phyloP scores from a whole-genome alignment of 352 stramenopile genomes.

The Hyaloperonospora arabidopsidis region DNA sequence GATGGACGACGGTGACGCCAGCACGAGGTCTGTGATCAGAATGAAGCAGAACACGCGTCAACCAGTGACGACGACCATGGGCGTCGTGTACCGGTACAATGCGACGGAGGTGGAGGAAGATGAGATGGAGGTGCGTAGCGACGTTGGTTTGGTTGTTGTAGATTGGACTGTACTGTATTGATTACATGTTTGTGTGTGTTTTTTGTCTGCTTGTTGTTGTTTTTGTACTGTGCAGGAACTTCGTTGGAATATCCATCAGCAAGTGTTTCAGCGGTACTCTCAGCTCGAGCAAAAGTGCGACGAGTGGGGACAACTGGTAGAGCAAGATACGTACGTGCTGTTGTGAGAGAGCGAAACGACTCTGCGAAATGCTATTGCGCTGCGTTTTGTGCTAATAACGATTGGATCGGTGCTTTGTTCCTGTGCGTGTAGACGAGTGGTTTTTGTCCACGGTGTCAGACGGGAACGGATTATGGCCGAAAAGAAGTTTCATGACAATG shows the following conservation, averaged over 20 bases:
- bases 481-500: constrained; percentile 64
- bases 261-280: constrained; percentile 56
- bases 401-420: not conserved
- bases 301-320: constrained; percentile 49
- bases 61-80: constrained; percentile 13
- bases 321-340: constrained; percentile 45
- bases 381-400: too few species aligned
- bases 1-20: constrained; percentile 24
- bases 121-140: constrained; percentile 60
- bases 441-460: constrained; percentile 55
- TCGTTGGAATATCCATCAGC: constrained; percentile 57
- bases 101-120: constrained; percentile 55
- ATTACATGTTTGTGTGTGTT: not conserved
- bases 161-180: too few species aligned
- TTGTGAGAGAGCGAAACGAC: not conserved
- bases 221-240: constrained; percentile 37
- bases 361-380: too few species aligned
- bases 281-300: constrained; percentile 44
- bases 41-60: constrained; percentile 11
- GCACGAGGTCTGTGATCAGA: constrained; percentile 24
- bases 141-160: not conserved
- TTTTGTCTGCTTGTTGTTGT: not conserved
- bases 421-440: constrained; percentile 31
- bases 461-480: constrained; percentile 57
- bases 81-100: constrained; percentile 46